These are phyloP conservation scores for Nectriaceae sp. DNA, from an alignment of 2,329 filamentous ascomycete species.

Conservation along the genomic window DNA sequence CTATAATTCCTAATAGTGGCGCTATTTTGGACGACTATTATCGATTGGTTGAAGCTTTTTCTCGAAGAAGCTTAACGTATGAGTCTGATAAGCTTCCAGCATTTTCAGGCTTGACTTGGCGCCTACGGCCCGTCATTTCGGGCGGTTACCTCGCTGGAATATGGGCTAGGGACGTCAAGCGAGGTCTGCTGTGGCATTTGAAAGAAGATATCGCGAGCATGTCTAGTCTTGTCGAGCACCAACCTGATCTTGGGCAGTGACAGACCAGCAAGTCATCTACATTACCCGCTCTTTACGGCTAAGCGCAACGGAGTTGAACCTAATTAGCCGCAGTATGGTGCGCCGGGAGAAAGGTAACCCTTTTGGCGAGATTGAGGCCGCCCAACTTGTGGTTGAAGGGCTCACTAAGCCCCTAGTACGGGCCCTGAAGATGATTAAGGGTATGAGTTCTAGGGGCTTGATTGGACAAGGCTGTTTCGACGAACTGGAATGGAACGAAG, in stretches of 20 bases:
- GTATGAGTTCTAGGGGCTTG: no score
- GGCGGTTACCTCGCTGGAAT: neutral
- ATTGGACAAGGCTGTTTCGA: no score
- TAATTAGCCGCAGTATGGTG: neutral
- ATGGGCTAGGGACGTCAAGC: neutral
- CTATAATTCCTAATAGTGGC: neutral
- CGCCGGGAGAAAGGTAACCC: neutral
- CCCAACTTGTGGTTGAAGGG: neutral
- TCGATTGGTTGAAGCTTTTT: neutral
- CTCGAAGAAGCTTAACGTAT: neutral
- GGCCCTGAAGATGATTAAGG: neutral
- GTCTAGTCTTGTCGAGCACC: neutral
- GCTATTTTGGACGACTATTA: neutral
- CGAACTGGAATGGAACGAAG: no score
- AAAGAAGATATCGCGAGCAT: neutral
- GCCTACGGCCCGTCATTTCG: neutral
- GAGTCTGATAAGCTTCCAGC: neutral
- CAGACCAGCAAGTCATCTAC: neutral
- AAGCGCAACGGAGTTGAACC: neutral
- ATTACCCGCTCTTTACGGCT: neutral
- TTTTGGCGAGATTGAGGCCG: neutral
- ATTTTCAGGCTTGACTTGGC: neutral
- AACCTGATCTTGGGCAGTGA: neutral
- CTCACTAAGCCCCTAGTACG: neutral
- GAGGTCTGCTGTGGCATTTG: neutral